Base-by-base conservation (phyloP, 2,329 filamentous ascomycete genomes). In the Fusarium marasasianum region DNA sequence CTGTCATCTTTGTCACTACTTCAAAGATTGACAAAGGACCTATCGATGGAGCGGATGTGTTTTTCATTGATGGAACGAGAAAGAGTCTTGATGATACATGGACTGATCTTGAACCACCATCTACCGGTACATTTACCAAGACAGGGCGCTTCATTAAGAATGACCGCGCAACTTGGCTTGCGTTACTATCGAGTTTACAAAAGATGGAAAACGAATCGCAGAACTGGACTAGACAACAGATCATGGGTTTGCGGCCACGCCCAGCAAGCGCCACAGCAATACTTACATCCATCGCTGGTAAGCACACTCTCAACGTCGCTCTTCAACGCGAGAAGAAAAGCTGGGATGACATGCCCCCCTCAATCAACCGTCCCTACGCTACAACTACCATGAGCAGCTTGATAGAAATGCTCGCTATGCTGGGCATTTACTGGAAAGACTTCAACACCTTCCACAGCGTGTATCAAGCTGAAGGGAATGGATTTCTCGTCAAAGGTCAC, bases 121-220 rank as follows among this genome's bases (percentile, higher is more conserved):
- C 58, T 3, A 20, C 41, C 1, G 33, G 53, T 4, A 70, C 45
- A 22, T 54, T 35, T 10, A 54, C 45, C 15, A 70, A 70, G 26
- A 43, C 67, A 14, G 67, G 67, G 1, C 59, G 67, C 1, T 31
- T 70, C 6, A 4, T 70, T 4, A 65, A 64, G 18, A 70, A 70
- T 7, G 67, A 70, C 4, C 66, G 67, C 6, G 67, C 67, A 1
- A 70, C 66, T 5, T 70, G 67, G 66, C 66, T 70, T 2, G 10
- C 53, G 0, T 37, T 70, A 1, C 7, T 70, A 0, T 70, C 67
- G 1, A 70, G 59, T 6, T n/a, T 70, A 2, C 67, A 70, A 20
- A 70, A 66, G 43, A 70, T 70, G 67, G 67, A 70, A 4, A 70
- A 59, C 1, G 51, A 70, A 4, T 70, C 67, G 2, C 67, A 65